Conservation (phyloP, 805 yeast species). For the Hanseniaspora mollemarum region DNA sequence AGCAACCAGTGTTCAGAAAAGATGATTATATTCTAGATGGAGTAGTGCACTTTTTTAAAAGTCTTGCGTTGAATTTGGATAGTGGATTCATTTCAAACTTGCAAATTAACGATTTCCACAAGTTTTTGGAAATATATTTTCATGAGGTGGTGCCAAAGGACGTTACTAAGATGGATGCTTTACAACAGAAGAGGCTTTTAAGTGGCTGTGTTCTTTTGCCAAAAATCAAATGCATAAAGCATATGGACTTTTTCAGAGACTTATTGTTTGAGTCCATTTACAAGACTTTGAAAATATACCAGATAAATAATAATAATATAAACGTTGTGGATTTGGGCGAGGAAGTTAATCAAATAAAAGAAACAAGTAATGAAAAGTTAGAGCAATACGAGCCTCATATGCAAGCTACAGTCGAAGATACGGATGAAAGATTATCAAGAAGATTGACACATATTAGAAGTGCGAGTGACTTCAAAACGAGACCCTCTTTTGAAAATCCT, state of each 20-base stretch:
- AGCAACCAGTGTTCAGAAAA: constrained; percentile 31
- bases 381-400: constrained; percentile 16
- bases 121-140: constrained; percentile 29
- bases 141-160: constrained; percentile 17
- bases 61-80: constrained; percentile 45
- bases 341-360: neutral
- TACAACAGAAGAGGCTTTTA: constrained; percentile 19
- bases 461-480: constrained; percentile 16
- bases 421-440: constrained; percentile 7
- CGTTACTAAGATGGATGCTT: neutral
- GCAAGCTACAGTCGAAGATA: neutral
- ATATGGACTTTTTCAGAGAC: constrained; percentile 25
- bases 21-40: constrained; percentile 55
- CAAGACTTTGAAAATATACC: constrained; percentile 23
- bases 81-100: constrained; percentile 40
- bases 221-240: constrained; percentile 24
- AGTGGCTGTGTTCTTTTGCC: constrained; percentile 29
- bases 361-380: constrained; percentile 8
- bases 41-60: constrained; percentile 37
- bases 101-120: constrained; percentile 15
- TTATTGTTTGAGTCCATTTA: constrained; percentile 24
- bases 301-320: constrained; percentile 5
- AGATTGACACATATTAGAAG: constrained; percentile 17
- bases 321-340: neutral
- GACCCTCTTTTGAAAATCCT: constrained; percentile 17